Percentiles rank a stretch among this genome's conserved stretches.
Conservation (phyloP, 2,329 filamentous ascomycete genomes). For the Magnaporthales sp. region DNA sequence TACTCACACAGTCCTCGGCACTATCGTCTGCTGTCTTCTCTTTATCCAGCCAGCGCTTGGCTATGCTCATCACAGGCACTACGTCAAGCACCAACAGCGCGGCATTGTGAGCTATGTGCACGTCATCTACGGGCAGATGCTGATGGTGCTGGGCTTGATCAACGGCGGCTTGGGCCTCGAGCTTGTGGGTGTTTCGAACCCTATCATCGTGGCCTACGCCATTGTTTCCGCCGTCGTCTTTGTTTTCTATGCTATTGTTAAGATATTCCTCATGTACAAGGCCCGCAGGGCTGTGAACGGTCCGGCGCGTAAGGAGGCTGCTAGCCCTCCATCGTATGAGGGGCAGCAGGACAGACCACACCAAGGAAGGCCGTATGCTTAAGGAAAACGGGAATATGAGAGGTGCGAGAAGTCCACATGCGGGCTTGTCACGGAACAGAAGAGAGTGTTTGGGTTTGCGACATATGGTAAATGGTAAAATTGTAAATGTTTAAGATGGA, state of each 20-base stretch:
- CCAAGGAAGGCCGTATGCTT: not conserved
- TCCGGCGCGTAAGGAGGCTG: not conserved
- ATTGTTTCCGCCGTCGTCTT: conserved; percentile 43
- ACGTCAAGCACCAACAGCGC: conserved; percentile 35
- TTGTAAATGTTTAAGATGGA: not conserved
- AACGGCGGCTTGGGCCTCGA: conserved; percentile 44
- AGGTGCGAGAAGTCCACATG: not conserved
- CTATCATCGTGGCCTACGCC: conserved; percentile 25
- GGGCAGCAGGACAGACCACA: not conserved
- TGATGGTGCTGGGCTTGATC: conserved; percentile 50
- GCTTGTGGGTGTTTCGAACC: conserved; percentile 20
- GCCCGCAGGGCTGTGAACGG: not conserved
- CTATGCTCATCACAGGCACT: conserved; percentile 47
- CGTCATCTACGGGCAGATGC: conserved; percentile 51
- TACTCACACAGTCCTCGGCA: conserved; percentile 47
- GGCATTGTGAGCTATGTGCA: conserved; percentile 46
- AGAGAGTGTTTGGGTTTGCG: not conserved
- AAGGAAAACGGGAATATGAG: not conserved
- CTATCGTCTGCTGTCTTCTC: conserved; percentile 43
- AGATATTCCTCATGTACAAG: conserved; percentile 11
- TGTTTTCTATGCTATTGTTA: conserved; percentile 31
- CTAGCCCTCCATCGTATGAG: not conserved
- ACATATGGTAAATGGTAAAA: no score
- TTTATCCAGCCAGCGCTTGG: conserved; percentile 51
- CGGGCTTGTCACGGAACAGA: not conserved